Percentiles rank a stretch among this genome's conserved stretches.
phyloP scores from a whole-genome alignment of 225 moss, liverwort and hornwort species.

The Climacium dendroides region DNA sequence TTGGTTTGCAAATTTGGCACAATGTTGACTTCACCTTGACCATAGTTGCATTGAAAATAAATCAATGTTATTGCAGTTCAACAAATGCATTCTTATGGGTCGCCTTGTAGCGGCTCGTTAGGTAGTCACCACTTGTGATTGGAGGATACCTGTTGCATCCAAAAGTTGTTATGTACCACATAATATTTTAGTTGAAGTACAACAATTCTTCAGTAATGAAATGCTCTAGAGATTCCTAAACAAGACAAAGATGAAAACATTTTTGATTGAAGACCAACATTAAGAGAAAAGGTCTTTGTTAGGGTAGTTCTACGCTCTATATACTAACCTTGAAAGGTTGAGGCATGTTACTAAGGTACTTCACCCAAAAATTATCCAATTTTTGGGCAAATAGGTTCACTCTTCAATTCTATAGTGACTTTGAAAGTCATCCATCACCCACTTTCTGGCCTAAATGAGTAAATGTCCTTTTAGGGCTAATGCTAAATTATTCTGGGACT shows the following conservation, averaged over 20 bases:
- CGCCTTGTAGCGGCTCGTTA: neutral
- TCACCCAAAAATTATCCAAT: neutral
- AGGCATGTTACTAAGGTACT: neutral
- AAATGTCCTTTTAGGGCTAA: accelerated
- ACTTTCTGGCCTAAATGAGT: neutral
- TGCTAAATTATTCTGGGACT: no score
- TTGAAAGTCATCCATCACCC: neutral
- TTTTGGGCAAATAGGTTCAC: neutral
- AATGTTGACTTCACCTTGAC: neutral
- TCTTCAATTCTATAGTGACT: neutral
- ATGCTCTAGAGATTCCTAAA: neutral
- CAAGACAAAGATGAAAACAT: neutral
- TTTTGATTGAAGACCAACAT: neutral
- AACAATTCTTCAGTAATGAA: neutral
- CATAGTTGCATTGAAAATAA: neutral
- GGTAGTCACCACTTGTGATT: conserved; percentile 7
- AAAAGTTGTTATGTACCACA: neutral
- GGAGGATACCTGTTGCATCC: neutral
- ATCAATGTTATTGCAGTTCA: neutral
- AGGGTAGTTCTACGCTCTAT: no score
- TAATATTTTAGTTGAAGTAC: neutral
- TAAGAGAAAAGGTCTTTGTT: no score
- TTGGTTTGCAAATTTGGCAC: neutral
- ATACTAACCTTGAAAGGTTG: neutral
- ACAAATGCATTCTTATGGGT: neutral